Evolutionary conservation across 805 yeast genomes (phyloP).

Genomic region (Pichia eremophila): DNA sequence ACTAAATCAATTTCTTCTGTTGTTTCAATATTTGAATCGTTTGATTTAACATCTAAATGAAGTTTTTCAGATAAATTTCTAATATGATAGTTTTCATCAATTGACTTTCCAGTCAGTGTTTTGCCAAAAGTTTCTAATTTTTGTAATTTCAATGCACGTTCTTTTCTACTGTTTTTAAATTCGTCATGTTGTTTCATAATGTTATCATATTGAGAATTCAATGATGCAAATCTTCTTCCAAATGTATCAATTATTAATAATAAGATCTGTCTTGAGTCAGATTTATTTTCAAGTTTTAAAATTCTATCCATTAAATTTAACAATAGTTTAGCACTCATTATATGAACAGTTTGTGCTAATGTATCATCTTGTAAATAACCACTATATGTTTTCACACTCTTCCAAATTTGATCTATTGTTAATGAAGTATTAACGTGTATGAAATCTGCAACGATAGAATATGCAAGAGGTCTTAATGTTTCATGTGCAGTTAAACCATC

Average conservation of each 20-base stretch:
- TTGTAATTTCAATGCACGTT: conserved; percentile 33
- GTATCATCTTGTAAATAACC: conserved; percentile 71
- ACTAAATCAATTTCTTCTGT: conserved; percentile 8
- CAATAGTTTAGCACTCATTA: conserved; percentile 89
- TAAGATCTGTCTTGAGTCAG: conserved; percentile 75
- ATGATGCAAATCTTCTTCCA: conserved; percentile 66
- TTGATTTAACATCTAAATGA: conserved; percentile 1
- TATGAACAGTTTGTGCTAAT: conserved; percentile 82
- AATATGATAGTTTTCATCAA: conserved; percentile 7
- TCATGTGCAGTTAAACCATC: conserved; percentile 88
- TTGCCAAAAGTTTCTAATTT: conserved; percentile 32
- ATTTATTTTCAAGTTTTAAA: conserved; percentile 68
- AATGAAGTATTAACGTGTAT: conserved; percentile 84
- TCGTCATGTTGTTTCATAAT: conserved; percentile 54
- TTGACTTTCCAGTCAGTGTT: conserved; percentile 21
- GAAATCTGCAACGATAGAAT: conserved; percentile 91
- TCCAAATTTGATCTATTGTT: conserved; percentile 75
- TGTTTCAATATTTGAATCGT: conserved; percentile 9
- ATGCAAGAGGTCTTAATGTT: conserved; percentile 85
- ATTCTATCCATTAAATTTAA: conserved; percentile 84
- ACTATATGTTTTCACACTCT: conserved; percentile 77
- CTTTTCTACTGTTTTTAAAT: conserved; percentile 36
- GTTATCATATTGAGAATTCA: conserved; percentile 63
- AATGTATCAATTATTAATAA: conserved; percentile 83
- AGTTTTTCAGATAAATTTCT: conserved; percentile 6